Conservation (phyloP, 164 flowering plant species). For the Protea cynaroides region DNA sequence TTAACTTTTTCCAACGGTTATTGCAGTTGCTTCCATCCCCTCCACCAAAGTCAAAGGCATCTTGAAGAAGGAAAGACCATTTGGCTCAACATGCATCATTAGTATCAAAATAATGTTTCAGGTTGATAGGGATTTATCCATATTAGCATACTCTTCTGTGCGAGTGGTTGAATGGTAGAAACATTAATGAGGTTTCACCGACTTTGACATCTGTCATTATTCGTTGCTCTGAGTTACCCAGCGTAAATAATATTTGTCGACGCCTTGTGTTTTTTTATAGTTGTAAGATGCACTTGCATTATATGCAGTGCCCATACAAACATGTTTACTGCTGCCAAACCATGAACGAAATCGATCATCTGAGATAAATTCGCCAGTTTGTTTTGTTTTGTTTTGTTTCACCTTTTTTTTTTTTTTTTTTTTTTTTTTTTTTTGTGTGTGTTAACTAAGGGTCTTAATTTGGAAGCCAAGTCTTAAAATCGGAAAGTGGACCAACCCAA, state of each 20-base stretch:
- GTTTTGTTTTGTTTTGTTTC: too few relatives aligned
- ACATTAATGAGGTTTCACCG: background rate
- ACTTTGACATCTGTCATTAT: background rate
- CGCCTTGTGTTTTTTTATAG: background rate
- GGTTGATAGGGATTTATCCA: slow-evolving; percentile 4
- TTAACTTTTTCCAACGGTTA: slow-evolving; percentile 1
- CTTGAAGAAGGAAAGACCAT: slow-evolving; percentile 23
- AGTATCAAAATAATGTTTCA: slow-evolving; percentile 8
- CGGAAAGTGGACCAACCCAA: too few relatives aligned
- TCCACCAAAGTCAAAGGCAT: slow-evolving; percentile 51
- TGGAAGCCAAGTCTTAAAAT: too few relatives aligned
- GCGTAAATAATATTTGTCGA: background rate
- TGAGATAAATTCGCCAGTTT: too few relatives aligned
- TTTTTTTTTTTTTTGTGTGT: too few relatives aligned
- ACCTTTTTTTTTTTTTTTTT: too few relatives aligned
- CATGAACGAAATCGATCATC: too few relatives aligned
- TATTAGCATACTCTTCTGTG: background rate
- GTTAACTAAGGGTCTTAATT: too few relatives aligned
- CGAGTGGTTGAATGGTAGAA: background rate
- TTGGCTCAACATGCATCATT: slow-evolving; percentile 11
- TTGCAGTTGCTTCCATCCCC: slow-evolving; percentile 81
- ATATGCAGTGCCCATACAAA: too few relatives aligned
- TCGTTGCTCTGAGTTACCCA: background rate
- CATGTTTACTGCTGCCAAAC: too few relatives aligned
- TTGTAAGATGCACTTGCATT: too few relatives aligned